Base-by-base conservation (phyloP, 805 yeast genomes). In the Lipomyces mesembrius region DNA sequence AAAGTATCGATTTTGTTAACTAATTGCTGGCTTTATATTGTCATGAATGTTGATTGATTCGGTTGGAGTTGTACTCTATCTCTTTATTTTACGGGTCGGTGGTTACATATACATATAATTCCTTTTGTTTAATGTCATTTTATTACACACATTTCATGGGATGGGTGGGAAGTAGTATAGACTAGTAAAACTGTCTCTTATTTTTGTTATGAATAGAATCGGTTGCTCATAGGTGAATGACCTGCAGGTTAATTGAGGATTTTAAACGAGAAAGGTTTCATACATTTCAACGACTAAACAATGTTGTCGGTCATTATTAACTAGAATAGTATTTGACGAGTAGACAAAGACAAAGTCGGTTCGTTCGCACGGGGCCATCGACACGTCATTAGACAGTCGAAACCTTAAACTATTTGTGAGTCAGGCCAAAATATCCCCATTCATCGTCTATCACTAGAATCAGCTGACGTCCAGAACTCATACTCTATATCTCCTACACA, bases 131-230 rank as follows among this genome's bases (percentile, higher is more conserved):
- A 59, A 34, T 60, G 54, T 56, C 57, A n/a, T 60, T 8, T 43
- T 43, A 60, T 60, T 64, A 8, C 55, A 62, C 54, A 56, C 34
- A 51, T 59, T 59, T 57, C 64, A 64, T 64, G 65, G 68, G 64
- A 43, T 61, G 46, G 68, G 62, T 64, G 46, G 67, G 66, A 43
- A 63, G 63, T 59, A 59, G 67, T 60, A 60, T 59, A 49, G 67
- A 64, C 59, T 29, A 34, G 43, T n/a, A 61, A 20, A 25, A 14
- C 29, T 9, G 43, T 9, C 34, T n/a, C n/a, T n/a, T n/a, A n/a
- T n/a, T n/a, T 8, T 49, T n/a, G 43, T 43, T 43, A n/a, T 43
- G 20, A 43, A 43, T 43, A 43, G 22, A 43, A n/a, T 43, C 7
- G 20, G 25, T 43, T 43, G 49, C n/a, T 43, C 39, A 35, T 35